Base-by-base conservation (phyloP, 2,329 filamentous ascomycete genomes). In the Purpureocillium lavendulum region DNA sequence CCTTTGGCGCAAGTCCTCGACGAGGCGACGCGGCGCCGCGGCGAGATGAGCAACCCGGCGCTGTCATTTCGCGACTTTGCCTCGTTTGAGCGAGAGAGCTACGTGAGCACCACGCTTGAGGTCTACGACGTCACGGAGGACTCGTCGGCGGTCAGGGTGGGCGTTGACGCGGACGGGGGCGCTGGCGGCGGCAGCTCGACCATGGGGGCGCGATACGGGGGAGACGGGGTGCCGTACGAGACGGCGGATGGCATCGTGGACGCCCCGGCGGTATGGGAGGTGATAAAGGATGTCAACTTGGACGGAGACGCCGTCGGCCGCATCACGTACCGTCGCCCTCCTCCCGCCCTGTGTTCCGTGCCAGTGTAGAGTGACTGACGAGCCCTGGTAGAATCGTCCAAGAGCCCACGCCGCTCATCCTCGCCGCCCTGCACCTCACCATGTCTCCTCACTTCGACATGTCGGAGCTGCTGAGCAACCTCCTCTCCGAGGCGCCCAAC, bases 401-500 rank as follows among this genome's bases (percentile, higher is more conserved):
- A 45, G 77, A 82, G 46, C 77, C 76, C 2, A 72, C 74, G 2
- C 73, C 77, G 0, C 65, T 80, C 7, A 66, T 77, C 29, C 74
- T 81, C 38, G 76, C 70, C 2, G 73, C 74, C 0, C 59, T 79
- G 2, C 77, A 81, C 50, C 58, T 77, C 40, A 75, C 75, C 3
- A 70, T 80, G 62, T 62, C 68, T 21, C 52, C 67, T 11, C 60
- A 72, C 41, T 81, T 81, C 46, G 76, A 82, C 49, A 76, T 81
- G 71, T 69, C 78, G 35, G 76, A 80, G 44, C 60, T 82, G 2
- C 73, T 75, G 41, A 55, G 59, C 13, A 66, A 76, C 44, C 61
- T 82, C 13, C 65, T 78, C 5, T 64, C 70, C 11, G 68, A 71
- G n/a, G 54, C 51, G 7, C 55, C 53, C 21, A 64, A 69, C 54